Percentiles rank a stretch among this genome's conserved stretches.
These are phyloP conservation scores for Fusarium aywerte DNA, from an alignment of 2,329 filamentous ascomycete genomes.

Conservation along the genomic window DNA sequence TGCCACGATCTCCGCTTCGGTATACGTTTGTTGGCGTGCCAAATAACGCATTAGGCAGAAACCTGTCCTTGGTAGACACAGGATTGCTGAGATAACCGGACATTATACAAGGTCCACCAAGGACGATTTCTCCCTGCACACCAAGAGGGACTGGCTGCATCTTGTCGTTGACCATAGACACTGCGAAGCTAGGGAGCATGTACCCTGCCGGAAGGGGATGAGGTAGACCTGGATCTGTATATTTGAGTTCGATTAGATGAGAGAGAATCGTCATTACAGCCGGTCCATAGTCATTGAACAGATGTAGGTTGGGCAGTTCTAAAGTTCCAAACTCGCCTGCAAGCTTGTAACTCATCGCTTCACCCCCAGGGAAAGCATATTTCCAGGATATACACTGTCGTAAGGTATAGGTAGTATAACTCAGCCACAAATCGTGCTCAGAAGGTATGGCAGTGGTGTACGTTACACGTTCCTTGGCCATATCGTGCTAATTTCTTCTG, in stretches of 20 bases:
- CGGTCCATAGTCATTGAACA: conserved; percentile 8
- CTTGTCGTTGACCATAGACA: background rate
- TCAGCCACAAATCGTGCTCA: background rate
- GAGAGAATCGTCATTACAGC: background rate
- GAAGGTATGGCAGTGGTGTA: conserved; percentile 1
- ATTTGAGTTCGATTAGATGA: background rate
- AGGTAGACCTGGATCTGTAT: background rate
- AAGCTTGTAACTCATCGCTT: background rate
- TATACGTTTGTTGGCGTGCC: background rate
- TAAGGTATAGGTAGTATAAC: background rate
- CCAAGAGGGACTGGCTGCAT: background rate
- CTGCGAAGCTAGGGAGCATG: background rate
- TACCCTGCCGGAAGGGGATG: background rate
- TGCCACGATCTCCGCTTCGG: background rate
- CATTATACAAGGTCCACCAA: background rate
- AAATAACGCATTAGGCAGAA: background rate
- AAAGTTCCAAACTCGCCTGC: background rate
- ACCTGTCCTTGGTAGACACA: background rate
- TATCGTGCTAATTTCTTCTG: background rate
- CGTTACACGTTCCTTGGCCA: background rate
- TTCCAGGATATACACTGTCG: background rate
- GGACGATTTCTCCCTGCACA: background rate
- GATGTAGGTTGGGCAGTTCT: background rate
- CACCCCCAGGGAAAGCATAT: background rate
- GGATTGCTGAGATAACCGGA: background rate